phyloP scores from a whole-genome alignment of 2,329 filamentous ascomycete species.

The Xylariaceae sp. region DNA sequence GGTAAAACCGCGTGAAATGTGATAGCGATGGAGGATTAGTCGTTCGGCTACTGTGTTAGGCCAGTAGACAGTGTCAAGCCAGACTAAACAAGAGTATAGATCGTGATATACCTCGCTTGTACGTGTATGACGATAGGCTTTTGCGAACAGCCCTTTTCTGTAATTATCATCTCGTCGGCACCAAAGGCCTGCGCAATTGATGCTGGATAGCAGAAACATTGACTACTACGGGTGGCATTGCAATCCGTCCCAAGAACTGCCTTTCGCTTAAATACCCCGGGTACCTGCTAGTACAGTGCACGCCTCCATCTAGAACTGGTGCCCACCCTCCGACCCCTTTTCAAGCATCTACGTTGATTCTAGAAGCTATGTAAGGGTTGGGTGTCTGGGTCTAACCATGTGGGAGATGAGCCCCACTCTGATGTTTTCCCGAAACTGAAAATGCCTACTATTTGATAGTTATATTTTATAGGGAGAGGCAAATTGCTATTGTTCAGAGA shows the following conservation, averaged over 20 bases:
- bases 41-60: slow-evolving; percentile 5
- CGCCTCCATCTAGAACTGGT: too few species aligned
- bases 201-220: too few species aligned
- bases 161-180: too few species aligned
- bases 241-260: too few species aligned
- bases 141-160: slow-evolving; percentile 30
- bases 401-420: slow-evolving; percentile 29
- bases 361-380: slow-evolving; percentile 21
- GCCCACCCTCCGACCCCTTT: too few species aligned
- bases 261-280: too few species aligned
- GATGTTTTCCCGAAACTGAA: too few species aligned
- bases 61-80: slow-evolving; percentile 2
- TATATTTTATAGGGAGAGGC: too few species aligned
- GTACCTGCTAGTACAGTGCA: too few species aligned
- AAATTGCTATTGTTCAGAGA: slow-evolving; percentile 22
- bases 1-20: slow-evolving; percentile 6
- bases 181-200: too few species aligned
- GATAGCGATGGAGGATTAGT: slow-evolving; percentile 10
- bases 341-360: slow-evolving; percentile 29
- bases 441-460: too few species aligned
- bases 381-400: slow-evolving; percentile 32
- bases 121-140: slow-evolving; percentile 29
- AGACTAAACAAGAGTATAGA: slow-evolving; percentile 1
- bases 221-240: too few species aligned
- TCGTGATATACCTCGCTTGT: slow-evolving; percentile 14